Percentiles rank a stretch among this genome's conserved stretches.
These are phyloP conservation scores for Aurinia saxatilis DNA, from an alignment of 345 rosid species.

Conservation along the genomic window DNA sequence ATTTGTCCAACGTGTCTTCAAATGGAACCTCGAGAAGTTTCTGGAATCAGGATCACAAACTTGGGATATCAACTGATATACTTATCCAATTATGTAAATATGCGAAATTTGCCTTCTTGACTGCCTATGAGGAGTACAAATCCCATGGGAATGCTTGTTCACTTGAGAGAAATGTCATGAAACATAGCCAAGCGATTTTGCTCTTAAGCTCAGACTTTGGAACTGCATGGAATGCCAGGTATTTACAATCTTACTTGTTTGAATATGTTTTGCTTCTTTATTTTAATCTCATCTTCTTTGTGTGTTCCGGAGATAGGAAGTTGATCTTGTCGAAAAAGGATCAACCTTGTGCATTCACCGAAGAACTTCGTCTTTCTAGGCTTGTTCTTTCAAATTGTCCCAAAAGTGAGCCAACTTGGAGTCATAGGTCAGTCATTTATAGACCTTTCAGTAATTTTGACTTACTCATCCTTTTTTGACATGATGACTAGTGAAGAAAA, in stretches of 20 bases:
- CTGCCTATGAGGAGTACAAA: slow-evolving; percentile 35
- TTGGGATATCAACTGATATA: slow-evolving; percentile 68
- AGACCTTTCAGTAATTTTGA: not conserved
- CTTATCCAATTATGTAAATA: slow-evolving; percentile 50
- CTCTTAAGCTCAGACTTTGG: slow-evolving; percentile 77
- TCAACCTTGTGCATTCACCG: slow-evolving; percentile 31
- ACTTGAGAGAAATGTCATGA: slow-evolving; percentile 48
- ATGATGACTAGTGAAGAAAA: not conserved
- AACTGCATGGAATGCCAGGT: slow-evolving; percentile 97
- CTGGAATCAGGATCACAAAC: slow-evolving; percentile 67
- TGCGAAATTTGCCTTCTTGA: slow-evolving; percentile 51
- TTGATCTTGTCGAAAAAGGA: slow-evolving; percentile 47
- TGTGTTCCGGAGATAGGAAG: slow-evolving; percentile 44
- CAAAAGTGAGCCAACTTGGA: slow-evolving; percentile 93
- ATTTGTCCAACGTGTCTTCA: slow-evolving; percentile 2
- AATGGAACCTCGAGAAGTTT: slow-evolving; percentile 29
- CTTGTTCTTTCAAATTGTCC: slow-evolving; percentile 78
- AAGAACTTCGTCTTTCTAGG: slow-evolving; percentile 68
- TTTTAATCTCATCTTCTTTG: not conserved
- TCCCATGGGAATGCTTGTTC: not conserved
- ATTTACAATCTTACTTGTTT: not conserved
- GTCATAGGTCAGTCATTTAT: slow-evolving; percentile 55
- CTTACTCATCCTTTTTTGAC: not conserved
- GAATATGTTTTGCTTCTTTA: not conserved
- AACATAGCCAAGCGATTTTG: slow-evolving; percentile 66